Evolutionary conservation across 306 rosid species (phyloP).

Genomic region (Fragaria iinumae): DNA sequence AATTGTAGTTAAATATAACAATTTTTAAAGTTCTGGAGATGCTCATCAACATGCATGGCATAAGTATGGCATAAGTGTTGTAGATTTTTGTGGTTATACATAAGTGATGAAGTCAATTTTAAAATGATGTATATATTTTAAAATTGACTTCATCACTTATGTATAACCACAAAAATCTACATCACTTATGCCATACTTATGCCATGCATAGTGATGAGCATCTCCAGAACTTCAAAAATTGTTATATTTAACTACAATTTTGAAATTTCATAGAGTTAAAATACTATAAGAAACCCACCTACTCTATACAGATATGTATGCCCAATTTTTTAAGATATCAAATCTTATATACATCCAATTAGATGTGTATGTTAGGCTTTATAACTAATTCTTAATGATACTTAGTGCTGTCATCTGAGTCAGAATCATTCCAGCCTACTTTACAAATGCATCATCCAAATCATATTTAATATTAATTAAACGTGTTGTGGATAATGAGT

Average conservation of each 20-base stretch:
- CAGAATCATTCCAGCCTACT: neutral
- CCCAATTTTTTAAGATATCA: neutral
- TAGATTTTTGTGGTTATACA: neutral
- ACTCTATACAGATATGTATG: neutral
- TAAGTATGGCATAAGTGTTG: no score
- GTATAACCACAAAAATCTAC: no score
- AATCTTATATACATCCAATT: neutral
- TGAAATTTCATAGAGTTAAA: neutral
- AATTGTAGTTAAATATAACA: no score
- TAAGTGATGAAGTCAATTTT: neutral
- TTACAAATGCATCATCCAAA: neutral
- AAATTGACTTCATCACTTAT: no score
- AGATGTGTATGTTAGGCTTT: neutral
- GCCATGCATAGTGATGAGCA: no score
- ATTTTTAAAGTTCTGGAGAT: no score
- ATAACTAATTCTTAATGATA: neutral
- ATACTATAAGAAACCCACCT: neutral
- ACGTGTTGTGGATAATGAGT: neutral
- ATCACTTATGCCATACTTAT: no score
- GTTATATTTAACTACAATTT: no score
- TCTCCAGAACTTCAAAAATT: no score
- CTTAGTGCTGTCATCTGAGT: constrained; percentile 7
- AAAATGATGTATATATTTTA: no score
- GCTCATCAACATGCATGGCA: neutral
- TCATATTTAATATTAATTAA: neutral